Evolutionary conservation across 306 rosid species (phyloP), one percentile per base, ranked within the genome.

Genomic region (Rosa rugosa): DNA sequence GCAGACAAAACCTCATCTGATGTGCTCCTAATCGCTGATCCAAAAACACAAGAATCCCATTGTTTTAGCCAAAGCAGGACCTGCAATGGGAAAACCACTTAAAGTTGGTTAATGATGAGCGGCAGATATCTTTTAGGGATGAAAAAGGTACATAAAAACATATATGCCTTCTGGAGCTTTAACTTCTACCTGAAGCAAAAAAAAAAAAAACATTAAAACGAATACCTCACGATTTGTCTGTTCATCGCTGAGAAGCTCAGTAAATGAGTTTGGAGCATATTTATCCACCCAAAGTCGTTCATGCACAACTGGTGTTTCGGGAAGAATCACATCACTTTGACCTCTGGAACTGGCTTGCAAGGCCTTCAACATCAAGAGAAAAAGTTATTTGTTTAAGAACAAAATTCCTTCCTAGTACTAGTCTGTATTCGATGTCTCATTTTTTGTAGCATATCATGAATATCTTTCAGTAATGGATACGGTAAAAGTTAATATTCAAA

Each of bases 271-370:
- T 5, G 98, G 99, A 49, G 98, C 89, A 80, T 95, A 95, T 83
- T 95, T 90, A 79, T 95, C 99, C n/a, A 95, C 98, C 99, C 99
- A 92, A 76, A 95, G 97, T 80, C 82, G 77, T 83, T 88, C 97
- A 38, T 79, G 91, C 78, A 86, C 73, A 54, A 64, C 75, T 81
- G 78, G 84, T 63, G 80, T 82, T 88, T 87, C 91, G 71, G 90
- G 84, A 83, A 79, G 87, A 67, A 87, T 85, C 6, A 25, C 56
- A 72, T 82, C 90, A 85, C 79, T 75, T 83, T 85, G 94, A 70
- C 75, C 74, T 64, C 84, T 89, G 9, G 88, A 83, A 84, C 92
- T 87, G 80, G 92, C 92, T 87, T 79, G 80, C 91, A 91, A 80
- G 57, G 91, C 77, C 98, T 92, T 69, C 84, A 76, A 72, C 76